Evolutionary conservation across 352 stramenopile species (phyloP).

Genomic region (Blastocystis sp.): DNA sequence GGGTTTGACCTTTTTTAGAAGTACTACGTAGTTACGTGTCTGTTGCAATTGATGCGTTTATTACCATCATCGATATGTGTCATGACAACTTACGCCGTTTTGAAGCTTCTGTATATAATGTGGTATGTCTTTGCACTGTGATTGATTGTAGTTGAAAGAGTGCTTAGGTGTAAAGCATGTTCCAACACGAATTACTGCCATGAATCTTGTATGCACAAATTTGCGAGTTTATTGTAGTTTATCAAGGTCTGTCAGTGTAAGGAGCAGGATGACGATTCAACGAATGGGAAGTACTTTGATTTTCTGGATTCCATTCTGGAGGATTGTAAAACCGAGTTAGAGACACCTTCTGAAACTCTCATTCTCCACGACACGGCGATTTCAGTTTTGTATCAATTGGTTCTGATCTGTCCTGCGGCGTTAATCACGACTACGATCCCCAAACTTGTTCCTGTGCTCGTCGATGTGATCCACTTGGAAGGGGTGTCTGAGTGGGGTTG

Average conservation of each 20-base stretch:
- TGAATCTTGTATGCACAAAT: neutral
- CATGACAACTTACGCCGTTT: constrained; percentile 39
- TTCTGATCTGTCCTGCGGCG: constrained; percentile 1
- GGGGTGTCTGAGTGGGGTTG: neutral
- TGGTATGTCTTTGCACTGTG: neutral
- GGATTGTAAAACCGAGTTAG: neutral
- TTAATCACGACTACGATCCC: neutral
- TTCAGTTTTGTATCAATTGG: constrained; percentile 4
- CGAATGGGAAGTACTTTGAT: constrained; percentile 51
- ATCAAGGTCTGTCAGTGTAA: constrained; percentile 44
- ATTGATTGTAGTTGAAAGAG: neutral
- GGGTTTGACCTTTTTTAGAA: neutral
- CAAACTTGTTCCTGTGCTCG: neutral
- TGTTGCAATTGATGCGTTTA: neutral
- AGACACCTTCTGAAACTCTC: neutral
- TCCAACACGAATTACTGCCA: neutral
- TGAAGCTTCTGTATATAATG: neutral
- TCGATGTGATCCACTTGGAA: neutral
- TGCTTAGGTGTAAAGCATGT: neutral
- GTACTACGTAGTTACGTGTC: neutral
- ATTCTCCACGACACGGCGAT: neutral
- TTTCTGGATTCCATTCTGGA: constrained; percentile 7
- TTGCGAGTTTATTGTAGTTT: neutral
- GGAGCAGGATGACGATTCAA: constrained; percentile 20
- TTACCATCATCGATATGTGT: constrained; percentile 47